Percentiles rank a stretch among this genome's conserved stretches.
Conservation (phyloP, 495 filamentous ascomycete species). For the Barbatosphaeria neglecta region DNA sequence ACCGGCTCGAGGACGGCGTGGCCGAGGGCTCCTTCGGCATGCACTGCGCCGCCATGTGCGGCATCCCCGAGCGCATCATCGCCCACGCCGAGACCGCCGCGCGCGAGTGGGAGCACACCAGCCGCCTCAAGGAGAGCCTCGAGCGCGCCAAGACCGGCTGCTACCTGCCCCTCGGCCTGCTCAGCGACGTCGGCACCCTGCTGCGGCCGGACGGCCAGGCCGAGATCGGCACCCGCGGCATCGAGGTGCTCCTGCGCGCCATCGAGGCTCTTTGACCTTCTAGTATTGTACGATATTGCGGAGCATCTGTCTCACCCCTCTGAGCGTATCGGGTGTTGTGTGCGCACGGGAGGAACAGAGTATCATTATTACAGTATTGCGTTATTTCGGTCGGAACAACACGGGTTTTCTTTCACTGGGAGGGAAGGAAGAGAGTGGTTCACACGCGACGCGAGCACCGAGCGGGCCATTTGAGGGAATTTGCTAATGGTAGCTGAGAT, state of each 20-base stretch:
- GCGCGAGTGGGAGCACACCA: slow-evolving; percentile 90
- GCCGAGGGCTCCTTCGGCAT: slow-evolving; percentile 98
- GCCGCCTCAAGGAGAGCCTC: slow-evolving; percentile 73
- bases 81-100: slow-evolving; percentile 84
- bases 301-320: too few species aligned
- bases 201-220: slow-evolving; percentile 42
- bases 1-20: slow-evolving; percentile 88
- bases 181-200: slow-evolving; percentile 84
- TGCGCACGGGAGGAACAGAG: too few species aligned
- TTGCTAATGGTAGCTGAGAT: too few species aligned
- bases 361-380: too few species aligned
- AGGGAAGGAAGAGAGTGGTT: too few species aligned
- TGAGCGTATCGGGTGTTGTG: too few species aligned
- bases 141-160: slow-evolving; percentile 64
- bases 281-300: too few species aligned
- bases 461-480: too few species aligned
- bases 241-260: slow-evolving; percentile 64
- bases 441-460: too few species aligned
- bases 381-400: too few species aligned
- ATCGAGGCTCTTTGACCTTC: slow-evolving; percentile 71
- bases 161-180: slow-evolving; percentile 74
- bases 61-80: slow-evolving; percentile 74
- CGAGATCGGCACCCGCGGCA: slow-evolving; percentile 35
- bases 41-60: slow-evolving; percentile 98
- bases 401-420: too few species aligned